Evolutionary conservation across 1,284 basidiomycete genomes (phyloP).

Genomic region (Naganishia sp.): DNA sequence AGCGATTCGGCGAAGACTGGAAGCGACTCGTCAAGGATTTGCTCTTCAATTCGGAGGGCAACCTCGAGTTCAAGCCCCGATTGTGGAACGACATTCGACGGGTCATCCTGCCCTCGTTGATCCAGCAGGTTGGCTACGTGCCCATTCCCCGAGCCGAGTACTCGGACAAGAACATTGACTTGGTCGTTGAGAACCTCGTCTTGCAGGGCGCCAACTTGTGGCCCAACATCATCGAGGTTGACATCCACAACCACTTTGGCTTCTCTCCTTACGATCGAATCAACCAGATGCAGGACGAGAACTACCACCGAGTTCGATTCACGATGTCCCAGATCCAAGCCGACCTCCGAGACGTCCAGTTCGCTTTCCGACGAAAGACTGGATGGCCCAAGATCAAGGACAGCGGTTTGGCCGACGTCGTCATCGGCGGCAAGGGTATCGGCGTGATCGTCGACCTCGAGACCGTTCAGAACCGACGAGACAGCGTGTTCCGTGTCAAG

Average conservation of each 20-base stretch:
- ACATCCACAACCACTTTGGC: conserved; percentile 79
- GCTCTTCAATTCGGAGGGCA: conserved; percentile 72
- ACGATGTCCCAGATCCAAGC: conserved; percentile 83
- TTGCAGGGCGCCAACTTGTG: conserved; percentile 69
- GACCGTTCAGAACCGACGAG: conserved; percentile 48
- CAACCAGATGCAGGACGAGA: conserved; percentile 57
- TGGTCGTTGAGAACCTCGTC: conserved; percentile 90
- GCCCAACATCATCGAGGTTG: conserved; percentile 70
- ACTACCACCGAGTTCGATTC: conserved; percentile 70
- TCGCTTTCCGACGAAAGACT: conserved; percentile 64
- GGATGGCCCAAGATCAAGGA: conserved; percentile 67
- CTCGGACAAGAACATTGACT: conserved; percentile 78
- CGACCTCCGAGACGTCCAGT: conserved; percentile 81
- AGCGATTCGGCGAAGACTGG: conserved; percentile 78
- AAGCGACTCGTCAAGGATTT: conserved; percentile 78
- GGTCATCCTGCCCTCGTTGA: conserved; percentile 77
- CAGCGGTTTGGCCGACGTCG: conserved; percentile 86
- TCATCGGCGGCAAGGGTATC: conserved; percentile 71
- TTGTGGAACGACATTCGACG: conserved; percentile 82
- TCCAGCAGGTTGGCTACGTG: conserved; percentile 77
- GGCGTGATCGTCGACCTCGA: conserved; percentile 55
- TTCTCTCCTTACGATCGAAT: conserved; percentile 73
- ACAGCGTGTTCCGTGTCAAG: conserved; percentile 46
- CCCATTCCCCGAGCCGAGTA: conserved; percentile 92
- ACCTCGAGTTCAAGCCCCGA: conserved; percentile 81